phyloP scores from a whole-genome alignment of 306 rosid genomes.

The Citrullus colocynthis region DNA sequence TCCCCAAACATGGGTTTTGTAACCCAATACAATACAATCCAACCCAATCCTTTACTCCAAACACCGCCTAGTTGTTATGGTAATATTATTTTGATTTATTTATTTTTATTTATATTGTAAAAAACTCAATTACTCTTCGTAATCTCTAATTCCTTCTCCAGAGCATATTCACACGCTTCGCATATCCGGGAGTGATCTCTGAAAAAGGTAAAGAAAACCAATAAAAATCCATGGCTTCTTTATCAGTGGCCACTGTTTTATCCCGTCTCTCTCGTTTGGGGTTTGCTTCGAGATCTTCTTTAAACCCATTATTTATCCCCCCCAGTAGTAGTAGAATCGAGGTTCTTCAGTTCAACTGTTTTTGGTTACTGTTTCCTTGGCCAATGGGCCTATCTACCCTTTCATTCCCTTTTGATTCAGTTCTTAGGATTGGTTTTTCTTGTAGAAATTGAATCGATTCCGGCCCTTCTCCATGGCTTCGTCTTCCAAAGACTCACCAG shows the following conservation, averaged over 20 bases:
- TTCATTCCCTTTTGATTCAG: neutral
- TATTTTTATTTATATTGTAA: no score
- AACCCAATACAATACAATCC: no score
- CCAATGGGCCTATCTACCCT: neutral
- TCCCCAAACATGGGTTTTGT: no score
- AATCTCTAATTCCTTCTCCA: neutral
- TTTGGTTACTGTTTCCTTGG: neutral
- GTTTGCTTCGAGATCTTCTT: slow-evolving; percentile 13
- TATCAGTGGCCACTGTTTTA: slow-evolving; percentile 25
- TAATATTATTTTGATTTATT: no score
- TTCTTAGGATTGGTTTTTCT: neutral
- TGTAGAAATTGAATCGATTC: slow-evolving; percentile 32
- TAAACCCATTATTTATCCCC: slow-evolving; percentile 21
- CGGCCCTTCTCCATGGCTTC: slow-evolving; percentile 71
- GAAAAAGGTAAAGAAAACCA: neutral
- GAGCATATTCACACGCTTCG: neutral
- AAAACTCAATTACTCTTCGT: no score
- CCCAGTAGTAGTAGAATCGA: slow-evolving; percentile 17
- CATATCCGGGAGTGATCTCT: neutral
- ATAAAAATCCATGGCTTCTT: slow-evolving; percentile 26
- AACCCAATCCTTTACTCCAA: no score
- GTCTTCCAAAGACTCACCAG: slow-evolving; percentile 46
- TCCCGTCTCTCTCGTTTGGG: slow-evolving; percentile 31
- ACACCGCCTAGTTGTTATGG: no score
- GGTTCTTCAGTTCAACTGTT: slow-evolving; percentile 20